Evolutionary conservation across 2,329 filamentous ascomycete species (phyloP).

Genomic region (Paecilomyces variotii): DNA sequence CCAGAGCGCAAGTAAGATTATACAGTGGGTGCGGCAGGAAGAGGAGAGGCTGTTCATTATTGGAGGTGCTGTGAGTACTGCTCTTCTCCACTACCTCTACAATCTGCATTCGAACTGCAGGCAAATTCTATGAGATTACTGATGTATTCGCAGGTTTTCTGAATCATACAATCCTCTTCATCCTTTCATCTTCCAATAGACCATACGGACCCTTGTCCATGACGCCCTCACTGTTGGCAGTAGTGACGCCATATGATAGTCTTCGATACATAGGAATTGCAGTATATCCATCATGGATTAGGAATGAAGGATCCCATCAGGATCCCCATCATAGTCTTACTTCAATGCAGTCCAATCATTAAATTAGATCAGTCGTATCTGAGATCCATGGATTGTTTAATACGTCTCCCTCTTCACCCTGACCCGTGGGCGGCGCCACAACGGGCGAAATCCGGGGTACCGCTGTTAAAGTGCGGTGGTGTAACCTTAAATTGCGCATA

Average conservation of each 20-base stretch:
- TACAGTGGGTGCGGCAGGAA: slow-evolving; percentile 85
- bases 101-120: neutral
- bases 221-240: no score
- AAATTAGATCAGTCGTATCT: no score
- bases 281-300: no score
- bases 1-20: slow-evolving; percentile 78
- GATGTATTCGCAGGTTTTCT: neutral
- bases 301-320: no score
- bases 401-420: no score
- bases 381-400: no score
- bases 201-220: no score
- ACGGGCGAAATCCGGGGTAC: neutral
- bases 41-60: slow-evolving; percentile 95
- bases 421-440: neutral
- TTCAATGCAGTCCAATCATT: no score
- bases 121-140: neutral
- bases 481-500: neutral
- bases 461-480: neutral
- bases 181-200: no score
- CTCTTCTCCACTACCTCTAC: neutral
- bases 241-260: no score
- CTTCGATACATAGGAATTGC: no score
- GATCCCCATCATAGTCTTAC: no score
- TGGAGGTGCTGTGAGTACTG: slow-evolving; percentile 68
- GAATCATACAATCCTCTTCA: neutral